Percentiles rank a stretch among this genome's conserved stretches.
These are phyloP conservation scores for Lecanicillium sp. DNA, from an alignment of 2,329 filamentous ascomycete species.

Conservation along the genomic window DNA sequence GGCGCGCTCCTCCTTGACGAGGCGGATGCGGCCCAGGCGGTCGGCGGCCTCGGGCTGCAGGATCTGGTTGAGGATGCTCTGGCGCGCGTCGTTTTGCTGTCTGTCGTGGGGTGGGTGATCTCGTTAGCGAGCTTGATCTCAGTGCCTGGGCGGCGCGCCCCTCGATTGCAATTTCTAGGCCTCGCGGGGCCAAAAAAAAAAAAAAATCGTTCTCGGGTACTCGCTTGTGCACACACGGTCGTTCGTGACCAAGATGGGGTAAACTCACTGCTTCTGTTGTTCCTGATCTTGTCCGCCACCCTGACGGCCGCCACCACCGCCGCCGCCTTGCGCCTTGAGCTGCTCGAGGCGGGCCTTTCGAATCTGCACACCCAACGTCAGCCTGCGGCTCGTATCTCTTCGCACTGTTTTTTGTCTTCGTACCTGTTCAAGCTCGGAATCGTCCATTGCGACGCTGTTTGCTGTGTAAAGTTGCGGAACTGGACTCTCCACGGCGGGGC, in stretches of 20 bases:
- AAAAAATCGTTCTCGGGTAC: no score
- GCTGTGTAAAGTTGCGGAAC: constrained; percentile 10
- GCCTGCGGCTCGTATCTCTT: neutral
- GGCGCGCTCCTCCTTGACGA: constrained; percentile 90
- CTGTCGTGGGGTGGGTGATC: constrained; percentile 27
- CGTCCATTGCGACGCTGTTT: constrained; percentile 31
- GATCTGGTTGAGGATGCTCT: constrained; percentile 81
- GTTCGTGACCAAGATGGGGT: neutral
- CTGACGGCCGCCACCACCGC: constrained; percentile 37
- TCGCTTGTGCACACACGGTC: neutral
- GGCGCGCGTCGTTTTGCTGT: constrained; percentile 61
- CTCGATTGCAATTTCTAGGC: no score
- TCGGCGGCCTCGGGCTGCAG: constrained; percentile 91
- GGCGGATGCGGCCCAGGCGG: constrained; percentile 84
- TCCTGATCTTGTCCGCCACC: constrained; percentile 44
- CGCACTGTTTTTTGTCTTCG: neutral
- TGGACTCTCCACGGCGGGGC: constrained; percentile 9
- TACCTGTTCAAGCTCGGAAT: constrained; percentile 39
- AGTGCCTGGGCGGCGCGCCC: neutral
- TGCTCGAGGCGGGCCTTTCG: constrained; percentile 88
- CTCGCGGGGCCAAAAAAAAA: neutral
- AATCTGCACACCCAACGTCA: constrained; percentile 51
- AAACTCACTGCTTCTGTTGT: constrained; percentile 47
- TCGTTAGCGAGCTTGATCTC: constrained; percentile 18
- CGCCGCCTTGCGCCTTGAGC: constrained; percentile 67